These are phyloP conservation scores for Amphicarpaea edgeworthii DNA, from an alignment of 306 rosid genomes.

Conservation along the genomic window DNA sequence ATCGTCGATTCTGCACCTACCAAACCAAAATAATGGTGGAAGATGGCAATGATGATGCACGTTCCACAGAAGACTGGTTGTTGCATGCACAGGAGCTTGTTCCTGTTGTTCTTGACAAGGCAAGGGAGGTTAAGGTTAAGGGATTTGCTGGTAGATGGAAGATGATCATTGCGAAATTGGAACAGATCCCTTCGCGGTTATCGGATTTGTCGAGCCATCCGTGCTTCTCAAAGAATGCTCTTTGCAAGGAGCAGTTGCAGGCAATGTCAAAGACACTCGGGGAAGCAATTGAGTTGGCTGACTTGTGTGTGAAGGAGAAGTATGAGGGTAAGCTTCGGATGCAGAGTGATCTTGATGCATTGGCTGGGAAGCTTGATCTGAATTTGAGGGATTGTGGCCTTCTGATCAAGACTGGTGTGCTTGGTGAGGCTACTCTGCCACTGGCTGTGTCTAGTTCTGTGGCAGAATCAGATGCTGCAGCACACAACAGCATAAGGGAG, in stretches of 20 bases:
- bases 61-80: slow-evolving; percentile 79
- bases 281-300: slow-evolving; percentile 64
- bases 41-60: slow-evolving; percentile 46
- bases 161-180: slow-evolving; percentile 77
- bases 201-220: slow-evolving; percentile 94
- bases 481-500: slow-evolving; percentile 62
- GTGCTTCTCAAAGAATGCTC: slow-evolving; percentile 84
- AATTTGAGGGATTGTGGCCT: slow-evolving; percentile 85
- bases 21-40: slow-evolving; percentile 73
- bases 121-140: slow-evolving; percentile 79
- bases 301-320: slow-evolving; percentile 70
- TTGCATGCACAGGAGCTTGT: slow-evolving; percentile 70
- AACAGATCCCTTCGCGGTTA: slow-evolving; percentile 77
- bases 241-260: slow-evolving; percentile 92
- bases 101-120: slow-evolving; percentile 68
- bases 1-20: slow-evolving; percentile 37
- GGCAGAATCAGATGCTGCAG: slow-evolving; percentile 56
- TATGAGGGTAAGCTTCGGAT: slow-evolving; percentile 88
- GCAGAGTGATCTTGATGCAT: slow-evolving; percentile 89
- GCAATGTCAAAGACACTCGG: slow-evolving; percentile 66
- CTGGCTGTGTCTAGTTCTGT: slow-evolving; percentile 51
- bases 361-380: slow-evolving; percentile 81
- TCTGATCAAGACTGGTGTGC: slow-evolving; percentile 92
- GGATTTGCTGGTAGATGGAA: slow-evolving; percentile 86
- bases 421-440: slow-evolving; percentile 80